phyloP scores from a whole-genome alignment of 805 yeast genomes.

The Myxozyma vanderwaltii region DNA sequence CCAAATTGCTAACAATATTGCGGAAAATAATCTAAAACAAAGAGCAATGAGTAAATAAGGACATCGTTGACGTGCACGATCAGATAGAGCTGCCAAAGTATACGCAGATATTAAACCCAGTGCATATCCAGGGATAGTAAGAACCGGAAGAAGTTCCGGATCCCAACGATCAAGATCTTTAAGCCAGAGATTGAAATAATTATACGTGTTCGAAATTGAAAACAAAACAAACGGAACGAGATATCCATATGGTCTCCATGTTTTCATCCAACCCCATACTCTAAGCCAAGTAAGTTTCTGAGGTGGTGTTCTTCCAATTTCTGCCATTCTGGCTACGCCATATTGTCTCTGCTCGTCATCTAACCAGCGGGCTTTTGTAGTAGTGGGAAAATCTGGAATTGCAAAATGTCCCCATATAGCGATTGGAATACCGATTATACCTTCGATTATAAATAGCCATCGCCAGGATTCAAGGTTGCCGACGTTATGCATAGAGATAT shows the following conservation, averaged over 20 bases:
- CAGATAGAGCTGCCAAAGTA: slow-evolving; percentile 39
- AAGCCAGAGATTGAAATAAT: slow-evolving; percentile 42
- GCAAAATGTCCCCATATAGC: slow-evolving; percentile 19
- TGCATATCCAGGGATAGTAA: slow-evolving; percentile 43
- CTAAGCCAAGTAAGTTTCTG: slow-evolving; percentile 14
- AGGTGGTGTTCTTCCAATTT: slow-evolving; percentile 18
- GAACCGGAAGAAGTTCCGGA: slow-evolving; percentile 40
- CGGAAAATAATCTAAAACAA: slow-evolving; percentile 11
- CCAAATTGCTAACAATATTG: slow-evolving; percentile 23
- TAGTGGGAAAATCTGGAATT: slow-evolving; percentile 23
- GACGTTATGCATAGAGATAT: slow-evolving; percentile 26
- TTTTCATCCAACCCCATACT: slow-evolving; percentile 4
- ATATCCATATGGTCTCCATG: slow-evolving; percentile 23
- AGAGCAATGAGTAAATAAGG: slow-evolving; percentile 34
- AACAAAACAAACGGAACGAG: slow-evolving; percentile 12
- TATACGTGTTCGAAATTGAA: slow-evolving; percentile 14
- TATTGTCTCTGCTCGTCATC: slow-evolving; percentile 1
- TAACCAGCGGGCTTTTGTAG: slow-evolving; percentile 21
- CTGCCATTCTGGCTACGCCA: slow-evolving; percentile 18
- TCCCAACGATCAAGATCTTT: slow-evolving; percentile 35
- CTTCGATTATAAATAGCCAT: slow-evolving; percentile 47
- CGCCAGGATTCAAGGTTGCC: slow-evolving; percentile 43
- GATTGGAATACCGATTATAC: slow-evolving; percentile 45
- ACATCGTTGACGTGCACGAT: slow-evolving; percentile 39
- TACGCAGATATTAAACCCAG: slow-evolving; percentile 40